These are phyloP conservation scores for Metschnikowia lachancei DNA, from an alignment of 805 yeast genomes.

Conservation along the genomic window DNA sequence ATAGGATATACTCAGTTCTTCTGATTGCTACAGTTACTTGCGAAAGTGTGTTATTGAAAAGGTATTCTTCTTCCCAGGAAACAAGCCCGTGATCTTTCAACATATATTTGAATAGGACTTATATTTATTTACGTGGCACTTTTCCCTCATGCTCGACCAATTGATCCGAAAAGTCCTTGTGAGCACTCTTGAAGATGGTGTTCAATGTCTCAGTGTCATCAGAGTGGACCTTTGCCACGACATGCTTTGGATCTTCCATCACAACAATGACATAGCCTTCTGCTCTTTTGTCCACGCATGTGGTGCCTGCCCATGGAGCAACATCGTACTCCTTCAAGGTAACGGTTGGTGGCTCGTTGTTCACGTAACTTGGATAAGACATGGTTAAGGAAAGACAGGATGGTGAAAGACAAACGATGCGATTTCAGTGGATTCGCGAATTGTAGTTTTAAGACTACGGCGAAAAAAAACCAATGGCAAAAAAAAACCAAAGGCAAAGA, in stretches of 20 bases:
- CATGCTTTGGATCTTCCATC: slow-evolving; percentile 41
- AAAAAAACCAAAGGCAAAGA: too few species aligned
- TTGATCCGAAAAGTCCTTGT: slow-evolving; percentile 25
- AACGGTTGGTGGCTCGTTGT: slow-evolving; percentile 49
- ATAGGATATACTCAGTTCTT: slow-evolving; percentile 81
- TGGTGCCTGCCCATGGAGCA: slow-evolving; percentile 51
- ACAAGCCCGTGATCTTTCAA: not conserved
- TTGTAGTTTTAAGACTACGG: not conserved
- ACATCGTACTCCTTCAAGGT: slow-evolving; percentile 46
- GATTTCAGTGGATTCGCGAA: not conserved
- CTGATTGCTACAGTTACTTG: slow-evolving; percentile 26
- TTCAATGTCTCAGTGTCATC: slow-evolving; percentile 41
- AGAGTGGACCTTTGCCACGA: slow-evolving; percentile 43
- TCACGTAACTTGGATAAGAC: slow-evolving; percentile 41
- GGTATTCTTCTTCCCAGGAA: not conserved
- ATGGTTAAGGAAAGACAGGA: not conserved
- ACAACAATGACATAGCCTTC: slow-evolving; percentile 43
- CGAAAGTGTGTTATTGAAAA: not conserved
- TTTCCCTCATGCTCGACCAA: slow-evolving; percentile 17
- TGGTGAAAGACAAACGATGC: not conserved
- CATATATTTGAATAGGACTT: not conserved
- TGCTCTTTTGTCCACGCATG: slow-evolving; percentile 46
- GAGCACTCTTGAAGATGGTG: slow-evolving; percentile 47
- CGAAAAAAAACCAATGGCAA: too few species aligned
- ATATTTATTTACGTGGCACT: slow-evolving; percentile 14